Base-by-base conservation (phyloP, 371 early-diverging fungal genomes). In the Quaeritorhiza haematococci region DNA sequence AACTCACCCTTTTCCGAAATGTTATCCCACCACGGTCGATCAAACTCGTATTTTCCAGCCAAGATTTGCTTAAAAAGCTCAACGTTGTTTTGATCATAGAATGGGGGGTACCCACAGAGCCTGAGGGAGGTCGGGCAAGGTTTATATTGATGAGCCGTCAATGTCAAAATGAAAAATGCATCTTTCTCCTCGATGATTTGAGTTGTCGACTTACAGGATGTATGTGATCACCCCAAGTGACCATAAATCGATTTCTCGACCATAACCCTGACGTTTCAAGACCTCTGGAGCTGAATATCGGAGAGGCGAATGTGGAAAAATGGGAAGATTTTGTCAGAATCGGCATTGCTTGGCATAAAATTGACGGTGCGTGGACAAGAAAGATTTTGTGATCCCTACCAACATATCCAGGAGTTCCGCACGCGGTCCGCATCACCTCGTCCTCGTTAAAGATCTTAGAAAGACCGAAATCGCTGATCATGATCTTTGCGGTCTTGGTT, bases 161-260 rank as follows among this genome's bases (percentile, higher is more conserved):
- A 21, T 38, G n/a, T 13, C n/a, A n/a, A 1, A 21, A 21, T 49
- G 3, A 49, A 3, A 19, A 3, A 49, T 2, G 42, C 3, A 23
- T 6, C 23, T 38, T 38, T 38, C n/a, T 38, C n/a, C 38, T 38
- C 38, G 38, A n/a, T 38, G 38, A 13, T n/a, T n/a, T 46, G 27
- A 0, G 4, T 7, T 1, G 33, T 32, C 38, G n/a, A 38, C 64
- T 56, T 45, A 72, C 67, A 97, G 89, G 53, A 98, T 93, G 71
- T 97, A 98, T 23, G 98, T 81, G 57, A 98, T 96, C 0, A 98
- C 98, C 15, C 99, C 99, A 17, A 98, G 72, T 46, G 96, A 93
- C 99, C 99, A 99, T 71, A 97, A 77, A 62, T 99, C 99, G 21
- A 98, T 93, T 56, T 86, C 84, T 29, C 84, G 83, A 33, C 86